These are phyloP conservation scores for Peronospora farinosa DNA, from an alignment of 352 stramenopile genomes.

Conservation along the genomic window DNA sequence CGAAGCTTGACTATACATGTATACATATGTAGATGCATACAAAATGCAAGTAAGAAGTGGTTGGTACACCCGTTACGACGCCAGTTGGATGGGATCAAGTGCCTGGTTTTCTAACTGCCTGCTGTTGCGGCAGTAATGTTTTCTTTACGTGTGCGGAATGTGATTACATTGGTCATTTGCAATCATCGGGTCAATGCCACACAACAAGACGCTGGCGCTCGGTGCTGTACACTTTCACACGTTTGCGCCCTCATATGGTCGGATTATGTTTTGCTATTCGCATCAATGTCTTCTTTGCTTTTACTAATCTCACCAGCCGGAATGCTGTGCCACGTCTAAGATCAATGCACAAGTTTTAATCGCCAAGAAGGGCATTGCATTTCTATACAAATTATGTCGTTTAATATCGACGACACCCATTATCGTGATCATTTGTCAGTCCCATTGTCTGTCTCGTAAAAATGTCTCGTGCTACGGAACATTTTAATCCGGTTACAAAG, in stretches of 20 bases:
- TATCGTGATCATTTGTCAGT: neutral
- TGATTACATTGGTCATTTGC: constrained; percentile 6
- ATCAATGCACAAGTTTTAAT: too few relatives aligned
- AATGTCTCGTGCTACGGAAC: constrained; percentile 7
- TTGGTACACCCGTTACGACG: neutral
- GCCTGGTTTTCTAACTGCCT: neutral
- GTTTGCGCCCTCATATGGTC: constrained; percentile 9
- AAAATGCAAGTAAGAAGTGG: neutral
- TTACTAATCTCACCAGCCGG: constrained; percentile 16
- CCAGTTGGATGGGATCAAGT: too few relatives aligned
- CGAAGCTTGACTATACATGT: neutral
- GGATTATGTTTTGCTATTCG: constrained; percentile 17
- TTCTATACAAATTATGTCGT: neutral
- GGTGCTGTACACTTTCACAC: constrained; percentile 1
- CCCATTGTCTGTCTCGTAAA: constrained; percentile 13
- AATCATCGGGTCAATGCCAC: constrained; percentile 10
- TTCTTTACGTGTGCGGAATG: constrained; percentile 5
- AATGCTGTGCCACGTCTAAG: too few relatives aligned
- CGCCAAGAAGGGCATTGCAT: neutral
- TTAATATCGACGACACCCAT: neutral
- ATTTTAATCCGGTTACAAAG: constrained; percentile 3
- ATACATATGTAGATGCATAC: neutral
- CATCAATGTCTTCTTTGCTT: constrained; percentile 8
- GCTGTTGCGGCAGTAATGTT: constrained; percentile 12
- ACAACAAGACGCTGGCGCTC: neutral